Evolutionary conservation across 305 asterid species (phyloP), one percentile per base, ranked within the genome.

Genomic region (Fraxinus nigra): DNA sequence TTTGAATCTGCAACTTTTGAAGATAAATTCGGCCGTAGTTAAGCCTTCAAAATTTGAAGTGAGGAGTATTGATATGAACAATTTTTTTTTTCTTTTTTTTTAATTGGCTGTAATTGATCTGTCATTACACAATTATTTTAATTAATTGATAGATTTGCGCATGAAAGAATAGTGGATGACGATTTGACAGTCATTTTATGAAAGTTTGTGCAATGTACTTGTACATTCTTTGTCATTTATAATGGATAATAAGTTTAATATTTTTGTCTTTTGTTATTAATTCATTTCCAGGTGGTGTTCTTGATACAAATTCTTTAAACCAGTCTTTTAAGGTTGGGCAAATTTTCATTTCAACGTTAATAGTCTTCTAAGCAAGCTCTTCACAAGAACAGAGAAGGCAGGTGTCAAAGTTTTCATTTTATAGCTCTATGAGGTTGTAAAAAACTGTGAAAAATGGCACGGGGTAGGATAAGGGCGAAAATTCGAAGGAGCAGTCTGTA

Each of bases 401-500:
- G 78, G 77, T 81, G 46, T 85, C 56, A 61, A 83, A 81, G 77
- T 69, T 76, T 82, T 78, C 18, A 76, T 40, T 80, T 72, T 20
- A 9, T 46, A 63, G 83, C 24, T 79, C 83, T 75, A 35, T 48
- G 84, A 72, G 85, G 24, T 79, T 78, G 78, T 38, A 33, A 72
- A 18, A 34, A 83, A 67, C 22, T 63, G 81, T 79, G 48, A 40
- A 63, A 35, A 86, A 93, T 93, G 98, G 87, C 91, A 18, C 73
- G 90, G 82, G 94, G 95, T 24, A 91, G 85, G 81, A 89, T 88
- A 85, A 86, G 95, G 86, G 94, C 90, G 35, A 90, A 89, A 86
- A 80, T 93, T 26, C 88, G 89, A 0, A 78, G 98, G 82, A 93
- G 97, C 89, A 87, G 78, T 81, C 87, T 93, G 20, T 91, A 93